Evolutionary conservation across 2,329 filamentous ascomycete species (phyloP).

Genomic region (Cytospora piceicola): DNA sequence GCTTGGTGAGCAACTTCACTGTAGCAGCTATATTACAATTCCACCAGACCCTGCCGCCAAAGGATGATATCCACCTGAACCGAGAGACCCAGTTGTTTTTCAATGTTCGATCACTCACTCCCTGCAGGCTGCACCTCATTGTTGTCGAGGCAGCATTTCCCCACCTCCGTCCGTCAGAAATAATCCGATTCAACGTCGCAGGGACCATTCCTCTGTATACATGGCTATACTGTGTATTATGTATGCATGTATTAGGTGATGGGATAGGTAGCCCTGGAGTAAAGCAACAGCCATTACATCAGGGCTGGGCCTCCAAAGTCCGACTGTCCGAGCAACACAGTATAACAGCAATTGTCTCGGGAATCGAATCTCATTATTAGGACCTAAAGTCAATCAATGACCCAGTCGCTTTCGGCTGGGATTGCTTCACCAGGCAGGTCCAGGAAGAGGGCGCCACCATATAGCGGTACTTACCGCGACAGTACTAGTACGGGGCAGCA

Average conservation of each 20-base stretch:
- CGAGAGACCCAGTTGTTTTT: constrained; percentile 10
- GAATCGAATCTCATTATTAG: constrained; percentile 5
- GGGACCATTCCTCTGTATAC: constrained; percentile 3
- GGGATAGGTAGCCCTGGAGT: no score
- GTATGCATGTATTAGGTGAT: neutral
- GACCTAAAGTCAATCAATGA: constrained; percentile 5
- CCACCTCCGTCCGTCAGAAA: constrained; percentile 14
- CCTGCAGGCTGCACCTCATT: constrained; percentile 23
- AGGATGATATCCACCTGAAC: neutral
- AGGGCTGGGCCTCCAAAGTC: no score
- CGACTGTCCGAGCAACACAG: constrained; percentile 1
- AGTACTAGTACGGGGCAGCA: neutral
- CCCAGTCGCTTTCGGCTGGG: constrained; percentile 19
- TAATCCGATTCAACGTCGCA: constrained; percentile 12
- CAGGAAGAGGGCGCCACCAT: neutral
- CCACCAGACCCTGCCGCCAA: neutral
- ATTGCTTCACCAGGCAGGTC: neutral
- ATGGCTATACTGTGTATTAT: no score
- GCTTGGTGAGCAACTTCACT: neutral
- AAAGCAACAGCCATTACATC: neutral
- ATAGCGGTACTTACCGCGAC: neutral
- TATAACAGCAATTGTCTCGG: constrained; percentile 8
- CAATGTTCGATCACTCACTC: neutral
- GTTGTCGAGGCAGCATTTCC: constrained; percentile 18
- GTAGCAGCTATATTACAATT: neutral